A percentile compares a stretch with the other conserved stretches of the same genome.
Evolutionary conservation across 176 grass and related monocot genomes (phyloP).

Genomic region (Carex parvula): DNA sequence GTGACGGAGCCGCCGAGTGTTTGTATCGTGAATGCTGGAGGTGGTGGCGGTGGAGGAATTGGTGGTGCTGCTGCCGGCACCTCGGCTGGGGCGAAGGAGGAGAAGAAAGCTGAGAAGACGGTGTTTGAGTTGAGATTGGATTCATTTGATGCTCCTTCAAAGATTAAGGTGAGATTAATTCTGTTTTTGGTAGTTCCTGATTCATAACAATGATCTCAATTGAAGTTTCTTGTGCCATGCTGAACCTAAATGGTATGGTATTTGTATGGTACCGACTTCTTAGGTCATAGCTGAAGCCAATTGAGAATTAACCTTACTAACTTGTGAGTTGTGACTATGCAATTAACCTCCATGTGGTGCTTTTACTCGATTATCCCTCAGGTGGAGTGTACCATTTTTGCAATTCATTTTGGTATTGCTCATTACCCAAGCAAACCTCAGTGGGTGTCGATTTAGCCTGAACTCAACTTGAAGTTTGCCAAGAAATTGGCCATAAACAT

Average conservation of each 20-base stretch:
- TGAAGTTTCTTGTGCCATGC: neutral
- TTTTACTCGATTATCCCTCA: neutral
- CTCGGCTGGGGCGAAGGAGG: slow-evolving; percentile 34
- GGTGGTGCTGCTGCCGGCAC: neutral
- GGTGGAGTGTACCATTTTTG: neutral
- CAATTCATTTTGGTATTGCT: neutral
- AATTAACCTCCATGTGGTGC: neutral
- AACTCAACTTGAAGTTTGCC: neutral
- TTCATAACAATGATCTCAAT: neutral
- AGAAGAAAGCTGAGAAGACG: slow-evolving; percentile 74
- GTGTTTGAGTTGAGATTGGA: slow-evolving; percentile 91
- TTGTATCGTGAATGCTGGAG: slow-evolving; percentile 78
- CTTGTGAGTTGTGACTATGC: neutral
- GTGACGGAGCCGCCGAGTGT: slow-evolving; percentile 49
- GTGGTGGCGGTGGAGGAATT: slow-evolving; percentile 36
- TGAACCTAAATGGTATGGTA: neutral
- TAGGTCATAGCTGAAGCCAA: neutral
- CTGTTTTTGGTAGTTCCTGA: neutral
- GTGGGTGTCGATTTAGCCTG: neutral
- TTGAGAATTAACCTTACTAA: neutral
- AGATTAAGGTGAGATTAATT: slow-evolving; percentile 67
- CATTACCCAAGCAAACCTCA: neutral
- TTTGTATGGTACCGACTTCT: neutral
- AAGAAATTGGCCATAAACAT: neutral
- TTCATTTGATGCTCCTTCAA: slow-evolving; percentile 67